Evolutionary conservation across 345 rosid genomes (phyloP).

Genomic region (Hibiscus trionum): DNA sequence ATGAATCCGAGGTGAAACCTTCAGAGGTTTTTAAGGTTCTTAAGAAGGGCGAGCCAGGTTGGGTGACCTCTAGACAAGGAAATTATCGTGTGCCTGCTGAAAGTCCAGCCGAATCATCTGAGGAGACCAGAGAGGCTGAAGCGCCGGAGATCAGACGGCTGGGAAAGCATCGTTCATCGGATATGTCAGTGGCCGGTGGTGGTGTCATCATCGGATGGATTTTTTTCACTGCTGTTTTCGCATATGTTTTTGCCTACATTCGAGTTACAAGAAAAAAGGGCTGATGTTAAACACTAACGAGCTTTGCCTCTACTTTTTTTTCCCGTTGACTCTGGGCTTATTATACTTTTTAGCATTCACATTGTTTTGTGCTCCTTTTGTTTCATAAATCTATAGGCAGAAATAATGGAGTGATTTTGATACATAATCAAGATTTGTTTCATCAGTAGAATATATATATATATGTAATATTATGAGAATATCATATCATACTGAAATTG

Average conservation of each 20-base stretch:
- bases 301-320: background rate
- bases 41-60: background rate
- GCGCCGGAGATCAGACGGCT: slow-evolving; percentile 37
- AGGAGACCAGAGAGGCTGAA: slow-evolving; percentile 19
- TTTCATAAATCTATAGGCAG: background rate
- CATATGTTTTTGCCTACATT: slow-evolving; percentile 54
- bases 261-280: slow-evolving; percentile 46
- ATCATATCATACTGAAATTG: background rate
- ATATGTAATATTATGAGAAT: background rate
- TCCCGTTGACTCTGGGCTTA: background rate
- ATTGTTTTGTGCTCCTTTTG: too few species aligned
- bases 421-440: too few species aligned
- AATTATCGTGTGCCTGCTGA: slow-evolving; percentile 11
- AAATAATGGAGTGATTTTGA: background rate
- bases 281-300: background rate
- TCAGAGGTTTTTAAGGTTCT: slow-evolving; percentile 4
- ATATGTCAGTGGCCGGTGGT: slow-evolving; percentile 47
- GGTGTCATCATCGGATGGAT: slow-evolving; percentile 56
- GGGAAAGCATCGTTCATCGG: slow-evolving; percentile 32
- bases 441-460: too few species aligned
- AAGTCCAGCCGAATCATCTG: slow-evolving; percentile 3
- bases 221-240: slow-evolving; percentile 45
- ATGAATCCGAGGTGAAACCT: slow-evolving; percentile 15
- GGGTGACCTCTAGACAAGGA: slow-evolving; percentile 12
- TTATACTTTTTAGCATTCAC: too few species aligned